Evolutionary conservation across 2,329 filamentous ascomycete species (phyloP), one percentile per base, ranked within the genome.

Genomic region (Xylaria sp.): DNA sequence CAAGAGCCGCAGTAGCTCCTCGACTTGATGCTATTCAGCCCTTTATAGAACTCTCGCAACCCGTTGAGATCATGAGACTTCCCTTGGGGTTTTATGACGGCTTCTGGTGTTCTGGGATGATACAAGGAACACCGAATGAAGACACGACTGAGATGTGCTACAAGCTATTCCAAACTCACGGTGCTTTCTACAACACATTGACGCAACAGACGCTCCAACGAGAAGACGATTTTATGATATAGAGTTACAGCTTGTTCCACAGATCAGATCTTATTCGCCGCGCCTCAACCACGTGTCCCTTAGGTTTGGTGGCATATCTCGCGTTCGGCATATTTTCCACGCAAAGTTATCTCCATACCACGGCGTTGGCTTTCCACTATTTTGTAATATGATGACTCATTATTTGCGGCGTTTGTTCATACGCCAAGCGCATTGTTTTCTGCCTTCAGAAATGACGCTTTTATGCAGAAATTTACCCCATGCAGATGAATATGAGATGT

Each of bases 191-290:
- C 61, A 46, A 56, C 61, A 39, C 36, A 33, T 41, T 66, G 33
- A 65, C 63, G 68, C 72, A 76, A 67, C 71, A 72, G 67, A 66
- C 62, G 66, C 63, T 69, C 65, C 75, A 72, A 79, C 71, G 78
- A 79, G 77, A 79, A 78, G 76, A 79, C 75, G 78, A 79, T 71
- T 63, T 79, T 78, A 79, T 74, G 78, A 79, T 73, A 78, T 78
- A 79, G 76, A 79, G 66, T 74, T 76, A 73, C 71, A 72, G 61
- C 72, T 73, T 75, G 58, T 66, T 60, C 64, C 41, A 66, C 36
- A 60, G 62, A 63, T 63, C 62, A 58, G 61, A 66, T 54, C 62
- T 63, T 64, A 57, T 65, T 67, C 46, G 58, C 68, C 13, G 12
- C 63, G 59, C 64, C 28, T 64, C 62, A 28, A 54, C 49, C 36